Base-by-base conservation (phyloP, 75 land plant species). In the Cunninghamia lanceolata region DNA sequence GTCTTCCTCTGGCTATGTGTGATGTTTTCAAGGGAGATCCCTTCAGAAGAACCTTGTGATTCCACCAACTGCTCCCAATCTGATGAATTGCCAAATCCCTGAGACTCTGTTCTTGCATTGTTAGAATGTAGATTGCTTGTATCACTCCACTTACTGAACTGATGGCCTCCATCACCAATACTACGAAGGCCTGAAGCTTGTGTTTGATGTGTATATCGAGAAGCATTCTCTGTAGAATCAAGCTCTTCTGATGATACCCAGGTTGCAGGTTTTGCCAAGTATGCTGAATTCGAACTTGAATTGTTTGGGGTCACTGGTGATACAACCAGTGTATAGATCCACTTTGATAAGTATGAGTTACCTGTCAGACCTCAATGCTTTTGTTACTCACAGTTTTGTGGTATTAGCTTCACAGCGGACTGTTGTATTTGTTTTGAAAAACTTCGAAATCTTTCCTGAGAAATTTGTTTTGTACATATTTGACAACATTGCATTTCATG, bases 1-100 rank as follows among this genome's bases (percentile, higher is more conserved):
- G 79, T 5, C 17, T 76, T 76, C 79, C 9, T 19, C 13, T 38
- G 7, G 81, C n/a, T 78, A 1, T 78, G 15, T 78, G 43, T 16
- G 8, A 36, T 39, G 1, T 39, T 78, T 30, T 16, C 43, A 39
- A 2, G 3, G 32, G 81, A 39, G 6, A 40, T 14, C 0, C 25
- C 21, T 38, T 39, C 39, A 39, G 17, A 35, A 4, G 81, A 50
- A 86, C 86, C 85, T 86, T 85, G 74, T 53, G 85, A 3, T 28
- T 42, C 89, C 87, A 93, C 17, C 70, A 93, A 88, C 46, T 93
- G 91, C 80, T 91, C 91, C 92, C 94, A 93, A 79, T 88, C 92
- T 92, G 92, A 90, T 91, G 90, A 82, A 94, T 85, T 50, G 83
- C 87, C 77, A 70, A 85, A 79, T 91, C 89, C 88, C 8, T 9